A percentile compares a stretch with the other conserved stretches of the same genome.
Conservation (phyloP, 2,329 filamentous ascomycete species). For the Alternaria sp. region DNA sequence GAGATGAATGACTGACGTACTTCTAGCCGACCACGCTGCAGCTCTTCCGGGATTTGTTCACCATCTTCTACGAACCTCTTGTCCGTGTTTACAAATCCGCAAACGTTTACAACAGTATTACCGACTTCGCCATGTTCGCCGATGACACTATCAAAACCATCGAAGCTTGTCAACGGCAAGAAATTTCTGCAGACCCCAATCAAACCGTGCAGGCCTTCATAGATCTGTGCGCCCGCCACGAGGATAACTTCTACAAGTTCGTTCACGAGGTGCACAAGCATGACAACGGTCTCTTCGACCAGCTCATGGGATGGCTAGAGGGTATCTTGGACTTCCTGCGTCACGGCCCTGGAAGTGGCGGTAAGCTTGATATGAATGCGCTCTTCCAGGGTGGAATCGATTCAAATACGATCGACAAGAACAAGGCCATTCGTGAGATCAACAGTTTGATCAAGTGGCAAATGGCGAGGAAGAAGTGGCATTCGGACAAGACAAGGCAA, state of each 20-base stretch:
- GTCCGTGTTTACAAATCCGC: constrained; percentile 98
- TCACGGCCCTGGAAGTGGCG: constrained; percentile 77
- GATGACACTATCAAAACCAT: constrained; percentile 90
- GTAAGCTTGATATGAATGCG: constrained; percentile 92
- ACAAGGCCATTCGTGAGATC: constrained; percentile 78
- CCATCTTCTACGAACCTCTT: constrained; percentile 97
- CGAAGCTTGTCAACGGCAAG: constrained; percentile 71
- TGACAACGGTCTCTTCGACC: constrained; percentile 94
- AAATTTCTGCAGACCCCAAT: constrained; percentile 93
- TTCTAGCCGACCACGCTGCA: constrained; percentile 83
- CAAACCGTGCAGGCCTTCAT: constrained; percentile 99
- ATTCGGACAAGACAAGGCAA: constrained; percentile 94
- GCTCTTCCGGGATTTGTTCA: constrained; percentile 93
- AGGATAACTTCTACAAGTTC: constrained; percentile 98
- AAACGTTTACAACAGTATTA: constrained; percentile 97
- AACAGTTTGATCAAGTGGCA: constrained; percentile 91
- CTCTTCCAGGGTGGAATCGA: constrained; percentile 82
- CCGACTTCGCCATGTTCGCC: constrained; percentile 91
- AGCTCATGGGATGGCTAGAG: constrained; percentile 97
- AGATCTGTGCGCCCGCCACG: constrained; percentile 91
- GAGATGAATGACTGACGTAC: constrained; percentile 21
- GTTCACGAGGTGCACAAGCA: constrained; percentile 97
- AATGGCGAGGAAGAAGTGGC: constrained; percentile 95
- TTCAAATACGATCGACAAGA: constrained; percentile 71
- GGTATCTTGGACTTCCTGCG: constrained; percentile 92